Evolutionary conservation across 192 early-diverging fungal species (phyloP).

Genomic region (Umbelopsis isabellina): DNA sequence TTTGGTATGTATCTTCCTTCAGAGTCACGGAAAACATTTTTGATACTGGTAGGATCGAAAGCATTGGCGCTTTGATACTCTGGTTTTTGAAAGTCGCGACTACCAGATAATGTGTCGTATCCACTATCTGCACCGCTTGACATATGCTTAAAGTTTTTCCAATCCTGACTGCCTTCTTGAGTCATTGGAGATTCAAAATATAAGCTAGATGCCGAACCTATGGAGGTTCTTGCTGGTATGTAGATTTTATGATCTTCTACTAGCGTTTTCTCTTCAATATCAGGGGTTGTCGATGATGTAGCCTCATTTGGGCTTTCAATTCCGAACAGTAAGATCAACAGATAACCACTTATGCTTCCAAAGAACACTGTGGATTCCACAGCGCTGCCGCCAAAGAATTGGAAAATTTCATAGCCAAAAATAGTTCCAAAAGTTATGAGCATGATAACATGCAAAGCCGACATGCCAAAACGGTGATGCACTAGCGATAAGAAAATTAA

Average conservation of each 20-base stretch:
- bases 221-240: not conserved
- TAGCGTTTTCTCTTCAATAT: constrained; percentile 9
- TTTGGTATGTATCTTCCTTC: constrained; percentile 14
- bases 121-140: constrained; percentile 10
- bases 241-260: not conserved
- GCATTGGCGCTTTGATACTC: not conserved
- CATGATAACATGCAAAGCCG: constrained; percentile 6
- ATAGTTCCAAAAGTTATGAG: not conserved
- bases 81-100: not conserved
- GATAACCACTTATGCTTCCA: constrained; percentile 7
- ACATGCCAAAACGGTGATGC: not conserved
- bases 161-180: constrained; percentile 1
- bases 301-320: not conserved
- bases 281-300: not conserved
- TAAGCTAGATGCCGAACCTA: not conserved
- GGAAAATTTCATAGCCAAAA: constrained; percentile 22
- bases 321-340: constrained; percentile 8
- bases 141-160: not conserved
- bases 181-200: constrained; percentile 4
- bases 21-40: constrained; percentile 8
- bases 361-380: constrained; percentile 28
- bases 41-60: constrained; percentile 7
- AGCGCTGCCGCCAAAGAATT: not conserved
- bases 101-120: not conserved
- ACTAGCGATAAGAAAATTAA: not conserved